phyloP scores from a whole-genome alignment of 179 eudicot genomes.

The Vitellaria paradoxa region DNA sequence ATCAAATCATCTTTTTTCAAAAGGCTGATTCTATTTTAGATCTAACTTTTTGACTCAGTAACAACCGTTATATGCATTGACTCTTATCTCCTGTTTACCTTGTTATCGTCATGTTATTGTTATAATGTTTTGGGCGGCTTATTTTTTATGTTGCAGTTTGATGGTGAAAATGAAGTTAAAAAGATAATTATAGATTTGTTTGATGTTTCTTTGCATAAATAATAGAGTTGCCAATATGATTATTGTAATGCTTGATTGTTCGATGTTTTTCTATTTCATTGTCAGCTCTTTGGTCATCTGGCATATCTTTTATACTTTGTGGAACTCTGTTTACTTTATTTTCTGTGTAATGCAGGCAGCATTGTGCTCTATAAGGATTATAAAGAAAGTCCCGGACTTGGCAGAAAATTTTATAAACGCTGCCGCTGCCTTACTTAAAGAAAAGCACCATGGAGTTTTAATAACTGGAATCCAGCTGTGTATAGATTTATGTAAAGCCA shows the following conservation, averaged over 20 bases:
- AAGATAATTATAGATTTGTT: neutral
- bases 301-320: neutral
- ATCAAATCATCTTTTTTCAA: too few species aligned
- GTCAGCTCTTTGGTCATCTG: neutral
- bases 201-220: neutral
- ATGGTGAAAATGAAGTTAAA: neutral
- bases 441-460: conserved; percentile 96
- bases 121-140: too few species aligned
- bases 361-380: conserved; percentile 83
- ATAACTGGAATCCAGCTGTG: conserved; percentile 94
- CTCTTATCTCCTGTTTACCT: too few species aligned
- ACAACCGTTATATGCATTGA: too few species aligned
- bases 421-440: conserved; percentile 84
- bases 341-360: conserved; percentile 75
- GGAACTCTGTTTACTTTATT: neutral
- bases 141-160: too few species aligned
- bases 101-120: too few species aligned
- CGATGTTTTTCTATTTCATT: neutral
- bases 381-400: conserved; percentile 96
- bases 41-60: too few species aligned
- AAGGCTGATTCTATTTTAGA: too few species aligned
- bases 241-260: neutral
- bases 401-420: conserved; percentile 88
- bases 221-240: neutral
- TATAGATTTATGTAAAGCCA: conserved; percentile 73